Conservation (phyloP, 352 stramenopile species). For the Chrysophaeum taylorii region DNA sequence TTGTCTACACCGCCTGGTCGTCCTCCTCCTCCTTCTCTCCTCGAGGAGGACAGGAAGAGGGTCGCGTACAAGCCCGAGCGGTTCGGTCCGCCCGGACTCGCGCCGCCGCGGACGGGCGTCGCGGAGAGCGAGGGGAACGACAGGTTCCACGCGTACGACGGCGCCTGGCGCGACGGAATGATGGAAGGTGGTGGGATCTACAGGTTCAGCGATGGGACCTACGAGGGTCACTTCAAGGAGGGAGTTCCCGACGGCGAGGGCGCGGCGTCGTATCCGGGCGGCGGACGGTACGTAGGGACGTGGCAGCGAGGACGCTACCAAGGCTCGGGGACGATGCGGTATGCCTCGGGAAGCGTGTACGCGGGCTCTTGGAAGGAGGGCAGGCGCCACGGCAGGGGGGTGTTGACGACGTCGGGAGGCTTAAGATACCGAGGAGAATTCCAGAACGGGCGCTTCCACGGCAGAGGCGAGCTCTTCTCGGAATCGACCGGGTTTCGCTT, state of each 20-base stretch:
- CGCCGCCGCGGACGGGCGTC: constrained; percentile 18
- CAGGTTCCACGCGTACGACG: constrained; percentile 32
- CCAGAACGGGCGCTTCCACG: constrained; percentile 12
- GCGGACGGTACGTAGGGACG: constrained; percentile 25
- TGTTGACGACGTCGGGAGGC: constrained; percentile 21
- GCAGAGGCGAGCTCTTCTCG: constrained; percentile 20
- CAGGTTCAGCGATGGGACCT: constrained; percentile 24
- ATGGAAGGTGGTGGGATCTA: constrained; percentile 21
- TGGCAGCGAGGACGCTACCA: constrained; percentile 19
- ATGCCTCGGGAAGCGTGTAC: constrained; percentile 20
- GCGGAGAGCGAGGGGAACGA: constrained; percentile 25
- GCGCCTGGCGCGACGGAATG: constrained; percentile 20
- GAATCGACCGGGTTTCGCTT: constrained; percentile 18
- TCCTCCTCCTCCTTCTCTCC: no score
- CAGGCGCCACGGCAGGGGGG: constrained; percentile 23
- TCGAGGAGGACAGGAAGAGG: neutral
- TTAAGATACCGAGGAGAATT: constrained; percentile 26
- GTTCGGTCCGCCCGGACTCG: constrained; percentile 16
- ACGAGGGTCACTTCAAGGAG: constrained; percentile 22
- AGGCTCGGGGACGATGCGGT: constrained; percentile 16
- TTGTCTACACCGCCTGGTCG: no score
- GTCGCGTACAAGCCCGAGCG: constrained; percentile 5
- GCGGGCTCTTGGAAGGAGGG: constrained; percentile 22
- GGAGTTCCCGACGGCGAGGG: constrained; percentile 23
- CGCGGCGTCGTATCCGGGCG: constrained; percentile 25